Percentiles rank a stretch among this genome's conserved stretches.
phyloP scores from a whole-genome alignment of 164 flowering plant genomes.

The Buxus sempervirens region DNA sequence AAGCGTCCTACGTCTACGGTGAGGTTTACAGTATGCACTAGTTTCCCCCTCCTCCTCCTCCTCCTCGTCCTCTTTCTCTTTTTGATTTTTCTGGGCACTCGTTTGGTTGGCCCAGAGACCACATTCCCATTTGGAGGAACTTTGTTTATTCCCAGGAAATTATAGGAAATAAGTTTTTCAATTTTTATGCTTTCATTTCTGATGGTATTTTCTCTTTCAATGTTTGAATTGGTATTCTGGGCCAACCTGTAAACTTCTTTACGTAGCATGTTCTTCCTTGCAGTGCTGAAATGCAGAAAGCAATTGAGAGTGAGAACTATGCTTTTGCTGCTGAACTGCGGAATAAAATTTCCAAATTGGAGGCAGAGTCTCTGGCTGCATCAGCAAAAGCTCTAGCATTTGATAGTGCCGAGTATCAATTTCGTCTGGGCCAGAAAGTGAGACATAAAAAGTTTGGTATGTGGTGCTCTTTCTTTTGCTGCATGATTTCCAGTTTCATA shows the following conservation, averaged over 20 bases:
- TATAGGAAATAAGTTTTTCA: not conserved
- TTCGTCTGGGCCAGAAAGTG: conserved; percentile 93
- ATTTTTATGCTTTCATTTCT: not conserved
- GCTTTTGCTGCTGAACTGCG: conserved; percentile 77
- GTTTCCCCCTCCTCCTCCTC: no score
- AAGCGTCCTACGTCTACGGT: conserved; percentile 76
- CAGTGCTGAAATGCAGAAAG: conserved; percentile 87
- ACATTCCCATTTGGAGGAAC: no score
- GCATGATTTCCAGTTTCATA: conserved; percentile 6
- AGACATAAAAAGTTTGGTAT: conserved; percentile 84
- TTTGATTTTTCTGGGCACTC: no score
- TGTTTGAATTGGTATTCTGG: not conserved
- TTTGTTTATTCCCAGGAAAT: not conserved
- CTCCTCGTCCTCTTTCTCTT: no score
- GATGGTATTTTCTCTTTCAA: not conserved
- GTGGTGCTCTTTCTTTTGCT: conserved; percentile 2
- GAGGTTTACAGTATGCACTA: conserved; percentile 16
- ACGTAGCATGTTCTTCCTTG: conserved; percentile 16
- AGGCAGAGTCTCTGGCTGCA: conserved; percentile 81
- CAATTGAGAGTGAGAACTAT: conserved; percentile 78
- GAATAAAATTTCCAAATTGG: conserved; percentile 71
- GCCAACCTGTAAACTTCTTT: not conserved
- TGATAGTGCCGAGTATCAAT: conserved; percentile 64
- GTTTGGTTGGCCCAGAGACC: no score
- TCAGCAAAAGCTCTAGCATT: conserved; percentile 75